These are phyloP conservation scores for Basipetospora chlamydospora DNA, from an alignment of 2,329 filamentous ascomycete genomes.

Conservation along the genomic window DNA sequence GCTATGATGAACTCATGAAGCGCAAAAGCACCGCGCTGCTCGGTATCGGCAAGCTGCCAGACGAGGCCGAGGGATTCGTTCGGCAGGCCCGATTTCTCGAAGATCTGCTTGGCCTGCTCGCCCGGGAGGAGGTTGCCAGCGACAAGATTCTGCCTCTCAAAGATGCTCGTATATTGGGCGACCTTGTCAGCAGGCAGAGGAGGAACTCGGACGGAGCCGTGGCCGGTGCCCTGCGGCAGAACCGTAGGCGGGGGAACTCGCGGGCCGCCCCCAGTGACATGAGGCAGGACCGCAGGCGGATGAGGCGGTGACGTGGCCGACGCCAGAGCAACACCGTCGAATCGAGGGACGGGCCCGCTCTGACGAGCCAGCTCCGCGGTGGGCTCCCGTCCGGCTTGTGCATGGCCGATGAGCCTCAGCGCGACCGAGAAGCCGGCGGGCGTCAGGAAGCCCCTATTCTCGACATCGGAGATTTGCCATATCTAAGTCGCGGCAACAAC, in stretches of 20 bases:
- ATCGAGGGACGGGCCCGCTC: conserved; percentile 78
- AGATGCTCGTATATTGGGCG: conserved; percentile 74
- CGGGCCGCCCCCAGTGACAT: too few relatives aligned
- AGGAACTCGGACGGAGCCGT: conserved; percentile 68
- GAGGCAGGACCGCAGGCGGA: conserved; percentile 34
- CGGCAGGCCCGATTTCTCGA: conserved; percentile 79
- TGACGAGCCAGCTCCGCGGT: conserved; percentile 69
- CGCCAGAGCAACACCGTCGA: conserved; percentile 50
- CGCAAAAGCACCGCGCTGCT: conserved; percentile 76
- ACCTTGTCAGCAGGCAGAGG: conserved; percentile 80
- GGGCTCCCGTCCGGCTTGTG: conserved; percentile 74
- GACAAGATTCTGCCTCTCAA: conserved; percentile 73
- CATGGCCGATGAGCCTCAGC: conserved; percentile 86
- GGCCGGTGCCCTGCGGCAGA: conserved; percentile 44
- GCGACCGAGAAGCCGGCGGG: conserved; percentile 88
- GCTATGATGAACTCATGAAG: conserved; percentile 92
- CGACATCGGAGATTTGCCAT: conserved; percentile 96
- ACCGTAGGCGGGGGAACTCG: conserved; percentile 32
- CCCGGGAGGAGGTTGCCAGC: conserved; percentile 61
- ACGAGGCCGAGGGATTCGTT: conserved; percentile 88
- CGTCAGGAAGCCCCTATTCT: conserved; percentile 88
- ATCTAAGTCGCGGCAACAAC: conserved; percentile 54
- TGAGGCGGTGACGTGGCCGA: conserved; percentile 14
- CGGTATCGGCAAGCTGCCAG: conserved; percentile 89
- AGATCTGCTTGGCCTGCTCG: conserved; percentile 82